Percentiles rank a stretch among this genome's conserved stretches.
phyloP scores from a whole-genome alignment of 768 basidiomycete genomes.

The Russula ochroleuca region DNA sequence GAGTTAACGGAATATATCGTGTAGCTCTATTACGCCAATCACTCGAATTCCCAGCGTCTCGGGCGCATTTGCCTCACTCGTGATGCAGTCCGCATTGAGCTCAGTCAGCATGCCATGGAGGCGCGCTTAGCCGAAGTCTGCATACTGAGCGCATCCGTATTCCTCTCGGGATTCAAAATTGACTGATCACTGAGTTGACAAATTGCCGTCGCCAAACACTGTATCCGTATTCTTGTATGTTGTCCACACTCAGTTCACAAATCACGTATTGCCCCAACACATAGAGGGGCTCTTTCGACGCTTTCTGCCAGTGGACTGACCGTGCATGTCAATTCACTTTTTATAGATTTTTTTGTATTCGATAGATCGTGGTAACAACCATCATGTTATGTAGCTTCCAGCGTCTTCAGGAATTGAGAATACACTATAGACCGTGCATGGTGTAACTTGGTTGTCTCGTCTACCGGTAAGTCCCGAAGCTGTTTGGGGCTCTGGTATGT shows the following conservation, averaged over 20 bases:
- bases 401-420: slow-evolving; percentile 23
- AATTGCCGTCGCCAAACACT: not conserved
- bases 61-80: slow-evolving; percentile 18
- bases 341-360: not conserved
- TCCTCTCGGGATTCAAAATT: slow-evolving; percentile 25
- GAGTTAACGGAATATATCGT: not conserved
- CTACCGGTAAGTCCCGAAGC: slow-evolving; percentile 8
- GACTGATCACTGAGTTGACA: slow-evolving; percentile 9
- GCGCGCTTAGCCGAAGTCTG: slow-evolving; percentile 24
- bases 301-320: not conserved
- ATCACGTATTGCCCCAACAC: not conserved
- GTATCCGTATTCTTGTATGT: not conserved
- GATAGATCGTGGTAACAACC: not conserved
- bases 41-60: slow-evolving; percentile 8
- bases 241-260: not conserved
- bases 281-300: not conserved
- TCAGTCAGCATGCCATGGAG: slow-evolving; percentile 25
- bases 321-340: not conserved
- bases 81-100: slow-evolving; percentile 23
- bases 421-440: slow-evolving; percentile 21
- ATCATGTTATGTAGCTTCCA: slow-evolving; percentile 19
- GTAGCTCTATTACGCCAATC: slow-evolving; percentile 20
- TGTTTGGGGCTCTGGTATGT: slow-evolving; percentile 19
- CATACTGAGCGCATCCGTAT: slow-evolving; percentile 27
- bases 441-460: slow-evolving; percentile 25